Evolutionary conservation across 331 rosid genomes (phyloP).

Genomic region (Acacia concinna): DNA sequence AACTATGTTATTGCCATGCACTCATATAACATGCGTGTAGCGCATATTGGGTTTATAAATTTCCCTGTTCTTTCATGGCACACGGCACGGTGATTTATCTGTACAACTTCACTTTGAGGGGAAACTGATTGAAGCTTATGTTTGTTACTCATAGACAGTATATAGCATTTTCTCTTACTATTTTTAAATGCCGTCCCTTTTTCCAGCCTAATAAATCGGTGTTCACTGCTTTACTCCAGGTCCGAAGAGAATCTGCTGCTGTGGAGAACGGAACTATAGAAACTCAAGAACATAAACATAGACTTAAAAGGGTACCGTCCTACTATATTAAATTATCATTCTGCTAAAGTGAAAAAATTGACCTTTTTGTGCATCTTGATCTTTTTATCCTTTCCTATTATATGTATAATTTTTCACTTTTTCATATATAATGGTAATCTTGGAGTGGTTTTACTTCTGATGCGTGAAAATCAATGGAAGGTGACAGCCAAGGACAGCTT

Average conservation of each 20-base stretch:
- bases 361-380: not conserved
- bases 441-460: slow-evolving; percentile 25
- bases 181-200: not conserved
- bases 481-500: slow-evolving; percentile 72
- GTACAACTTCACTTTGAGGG: not conserved
- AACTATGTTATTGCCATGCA: not conserved
- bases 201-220: not conserved
- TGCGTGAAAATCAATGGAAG: slow-evolving; percentile 38
- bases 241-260: slow-evolving; percentile 52
- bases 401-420: not conserved
- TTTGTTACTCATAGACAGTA: no score
- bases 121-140: not conserved
- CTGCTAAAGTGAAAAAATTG: not conserved
- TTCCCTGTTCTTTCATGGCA: not conserved
- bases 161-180: not conserved
- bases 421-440: not conserved
- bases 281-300: slow-evolving; percentile 25
- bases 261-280: slow-evolving; percentile 19
- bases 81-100: not conserved
- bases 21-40: not conserved
- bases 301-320: slow-evolving; percentile 54
- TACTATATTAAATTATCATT: not conserved
- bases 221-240: slow-evolving; percentile 37
- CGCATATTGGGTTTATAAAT: not conserved
- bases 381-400: not conserved